Evolutionary conservation across 352 stramenopile species (phyloP), one percentile per base, ranked within the genome.

Genomic region (Thraustochytrium sp.): DNA sequence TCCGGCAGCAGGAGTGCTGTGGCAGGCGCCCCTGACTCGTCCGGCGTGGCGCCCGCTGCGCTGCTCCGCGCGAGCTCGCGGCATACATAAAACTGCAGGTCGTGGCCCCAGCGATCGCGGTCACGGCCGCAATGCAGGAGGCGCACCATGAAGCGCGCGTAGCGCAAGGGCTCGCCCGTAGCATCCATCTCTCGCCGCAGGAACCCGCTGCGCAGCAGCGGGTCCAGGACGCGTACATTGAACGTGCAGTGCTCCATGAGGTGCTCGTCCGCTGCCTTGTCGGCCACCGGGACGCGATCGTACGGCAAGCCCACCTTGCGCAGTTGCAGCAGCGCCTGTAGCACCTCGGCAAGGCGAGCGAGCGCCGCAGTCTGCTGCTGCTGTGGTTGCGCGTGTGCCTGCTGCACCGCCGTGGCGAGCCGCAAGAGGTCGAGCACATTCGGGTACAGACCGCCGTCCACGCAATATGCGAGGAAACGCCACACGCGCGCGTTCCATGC

Each of bases 181-280:
- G 42, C 40, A 8, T 80, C 68, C 3, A 80, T 13, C 23, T 18
- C 18, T 36, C 49, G 36, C 3, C 26, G 9, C 4, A 63, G 1
- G 29, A 3, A 63, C 3, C 68, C 68, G 11, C n/a, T 46, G 5
- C 23, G 40, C 11, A 80, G 53, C n/a, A 80, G 31, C 1, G 2
- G 63, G n/a, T 75, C 13, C 46, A 80, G 8, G n/a, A 80, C 68
- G 11, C 23, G n/a, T 31, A 75, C 68, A 2, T 80, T 80, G 29
- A 68, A 80, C 3, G 68, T 80, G 42, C 76, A 80, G 23, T 80
- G 11, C 5, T 72, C 21, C 68, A 80, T 80, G 21, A 80, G 42
- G 0, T 44, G 48, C 13, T 80, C 68, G 51, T 80, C 68, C 26
- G 51, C 68, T 18, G 40, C 26, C 37, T 77, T 77, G 37, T 64